Evolutionary conservation across 148 eudicot genomes (phyloP), one percentile per base, ranked within the genome.

Genomic region (Agrostemma githago): DNA sequence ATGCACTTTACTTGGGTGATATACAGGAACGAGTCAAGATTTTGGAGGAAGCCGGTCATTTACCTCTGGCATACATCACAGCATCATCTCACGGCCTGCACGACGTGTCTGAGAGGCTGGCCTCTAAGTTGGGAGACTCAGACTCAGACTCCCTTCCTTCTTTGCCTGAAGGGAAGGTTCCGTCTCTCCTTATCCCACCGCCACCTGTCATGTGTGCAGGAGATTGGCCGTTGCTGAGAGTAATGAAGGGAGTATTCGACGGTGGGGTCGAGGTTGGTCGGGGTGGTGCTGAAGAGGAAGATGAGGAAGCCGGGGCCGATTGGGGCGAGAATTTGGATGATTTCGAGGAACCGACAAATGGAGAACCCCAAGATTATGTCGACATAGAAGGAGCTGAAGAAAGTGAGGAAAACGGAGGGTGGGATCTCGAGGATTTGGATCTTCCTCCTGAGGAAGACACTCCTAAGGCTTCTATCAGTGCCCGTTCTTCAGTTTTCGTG

Each of bases 341-440:
- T 76, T 87, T 68, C 20, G 88, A 86, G 58, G 82, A 74, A 8
- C 34, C 88, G 37, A 75, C 77, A 16, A 80, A 85, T 72, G 87
- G 80, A 9, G 71, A 67, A 67, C 48, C 77, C 54, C 74, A 79
- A 44, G 81, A 69, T 70, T 60, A 79, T 21, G 77, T 61, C 7
- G 86, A 77, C 57, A 83, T 78, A 43, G 89, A 84, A 74, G 84
- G 37, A 21, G 76, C 80, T 20, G 91, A 80, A 6, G 89, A 85
- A 58, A 79, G 86, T 37, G 89, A 86, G 6, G 98, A 90, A 80
- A 87, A 83, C 75, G 89, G 84, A 59, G 98, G 98, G 58, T 94
- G 98, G 98, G 97, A 88, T 61, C 92, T 89, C 48, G 98, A 94
- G 80, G 97, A 88, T 72, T 82, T 94, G 79, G 98, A 89, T 71